Evolutionary conservation across 768 basidiomycete genomes (phyloP), one percentile per base, ranked within the genome.

Genomic region (Trichaptum fuscoviolaceum): DNA sequence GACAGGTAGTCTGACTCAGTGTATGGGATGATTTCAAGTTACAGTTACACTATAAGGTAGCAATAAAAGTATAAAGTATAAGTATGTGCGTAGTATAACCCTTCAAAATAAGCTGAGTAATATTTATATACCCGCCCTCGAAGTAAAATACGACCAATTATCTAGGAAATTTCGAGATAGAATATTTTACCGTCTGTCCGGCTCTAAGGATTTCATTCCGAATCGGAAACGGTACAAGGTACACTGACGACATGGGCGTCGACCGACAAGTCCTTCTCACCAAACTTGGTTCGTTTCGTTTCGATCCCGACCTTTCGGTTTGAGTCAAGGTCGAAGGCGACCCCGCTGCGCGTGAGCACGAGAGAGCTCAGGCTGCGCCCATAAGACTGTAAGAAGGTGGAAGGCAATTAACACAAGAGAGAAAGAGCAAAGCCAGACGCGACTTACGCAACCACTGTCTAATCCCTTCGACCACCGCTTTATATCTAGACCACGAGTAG

Each of bases 391-490:
- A 64, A 20, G 52, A 63, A 25, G 42, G 66, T 34, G 61, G 10
- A 30, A 59, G 57, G 65, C 64, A 57, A 71, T 66, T 12, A 67
- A 64, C 60, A 20, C 26, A 59, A 34, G 24, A n/a, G 9, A 34
- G 20, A 61, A 30, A 8, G 30, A 30, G 60, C 42, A 42, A 27
- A 42, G 30, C 8, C 8, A 30, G 30, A 30, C 30, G 42, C 15
- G 59, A 80, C 88, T 75, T 73, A 94, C 91, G 73, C 95, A 96
- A 12, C 92, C 95, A 0, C 90, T 84, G 74, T 99, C 96, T 35
- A 96, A 77, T 1, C 96, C 96, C 67, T 95, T 78, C 1, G 88
- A 86, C 90, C 91, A 96, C 24, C 91, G 82, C 68, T 90, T 89
- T 69, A 94, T 75, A 74, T 96, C 93, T 17, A 97, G 80, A 12